Base-by-base conservation (phyloP, 2,329 filamentous ascomycete genomes). In the Ramichloridium luteum region DNA sequence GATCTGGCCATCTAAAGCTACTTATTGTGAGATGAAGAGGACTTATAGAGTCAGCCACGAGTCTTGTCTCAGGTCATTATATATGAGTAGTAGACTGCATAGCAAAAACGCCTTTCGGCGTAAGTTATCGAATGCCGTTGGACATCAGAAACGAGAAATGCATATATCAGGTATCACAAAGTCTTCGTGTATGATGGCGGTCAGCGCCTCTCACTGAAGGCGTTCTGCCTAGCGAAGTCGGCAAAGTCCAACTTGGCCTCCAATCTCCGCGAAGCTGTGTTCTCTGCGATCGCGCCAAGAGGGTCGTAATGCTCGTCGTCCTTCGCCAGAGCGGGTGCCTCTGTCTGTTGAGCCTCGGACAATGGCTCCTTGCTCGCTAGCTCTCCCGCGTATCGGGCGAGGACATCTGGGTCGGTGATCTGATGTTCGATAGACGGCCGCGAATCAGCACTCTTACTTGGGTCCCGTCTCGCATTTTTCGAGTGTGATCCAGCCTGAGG, bases 161-260 rank as follows among this genome's bases (percentile, higher is more conserved):
- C n/a, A n/a, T n/a, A n/a, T n/a, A n/a, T n/a, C n/a, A n/a, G n/a
- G n/a, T n/a, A n/a, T n/a, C n/a, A n/a, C n/a, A n/a, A n/a, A n/a
- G n/a, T n/a, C n/a, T n/a, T n/a, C n/a, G n/a, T n/a, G n/a, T n/a
- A n/a, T n/a, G n/a, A n/a, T n/a, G n/a, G n/a, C n/a, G n/a, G n/a
- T n/a, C n/a, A n/a, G n/a, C n/a, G n/a, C 20, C 31, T 35, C 17
- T 43, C 43, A 27, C 38, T 43, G 28, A 35, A 45, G 16, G 43
- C 40, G 23, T 37, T 45, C 23, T 35, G 27, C 25, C 33, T 29
- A n/a, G 40, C 36, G 27, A 45, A 45, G 30, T 34, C 36, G 12
- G 36, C 34, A 27, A 35, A 36, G 31, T 45, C 40, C 13, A 43
- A 31, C 28, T 31, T 30, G 15, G 15, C 14, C 15, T 17, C 18